Conservation (phyloP, 306 rosid genomes). For the Prunus campanulata region DNA sequence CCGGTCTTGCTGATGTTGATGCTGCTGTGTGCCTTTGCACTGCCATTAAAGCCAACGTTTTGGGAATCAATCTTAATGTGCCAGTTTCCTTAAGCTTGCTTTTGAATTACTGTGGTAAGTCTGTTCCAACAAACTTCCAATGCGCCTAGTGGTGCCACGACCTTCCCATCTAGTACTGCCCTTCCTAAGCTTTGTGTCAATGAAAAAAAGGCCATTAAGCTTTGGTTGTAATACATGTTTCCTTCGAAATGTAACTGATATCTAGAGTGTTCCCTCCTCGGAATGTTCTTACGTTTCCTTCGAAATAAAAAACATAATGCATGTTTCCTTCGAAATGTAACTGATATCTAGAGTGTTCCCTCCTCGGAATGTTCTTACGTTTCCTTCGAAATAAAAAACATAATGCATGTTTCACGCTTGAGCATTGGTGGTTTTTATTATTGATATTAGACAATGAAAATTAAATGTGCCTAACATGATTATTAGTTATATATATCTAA, state of each 20-base stretch:
- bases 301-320: neutral
- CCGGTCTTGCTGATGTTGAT: too few relatives aligned
- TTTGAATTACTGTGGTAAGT: too few relatives aligned
- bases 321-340: neutral
- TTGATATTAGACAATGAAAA: neutral
- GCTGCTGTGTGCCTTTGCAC: too few relatives aligned
- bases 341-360: neutral
- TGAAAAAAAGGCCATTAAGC: neutral
- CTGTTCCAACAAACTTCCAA: too few relatives aligned
- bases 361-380: neutral
- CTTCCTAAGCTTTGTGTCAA: too few relatives aligned
- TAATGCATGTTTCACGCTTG: neutral
- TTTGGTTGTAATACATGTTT: neutral
- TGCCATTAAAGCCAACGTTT: too few relatives aligned
- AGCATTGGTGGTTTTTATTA: neutral
- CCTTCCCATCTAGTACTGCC: too few relatives aligned
- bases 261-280: neutral
- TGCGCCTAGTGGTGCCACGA: too few relatives aligned
- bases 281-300: neutral
- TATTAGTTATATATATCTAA: too few relatives aligned
- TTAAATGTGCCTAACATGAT: too few relatives aligned
- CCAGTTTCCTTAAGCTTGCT: too few relatives aligned
- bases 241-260: neutral
- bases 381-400: neutral
- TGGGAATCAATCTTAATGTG: too few relatives aligned